Evolutionary conservation across 495 filamentous ascomycete genomes (phyloP).

Genomic region (Penicillium dipodomyicola): DNA sequence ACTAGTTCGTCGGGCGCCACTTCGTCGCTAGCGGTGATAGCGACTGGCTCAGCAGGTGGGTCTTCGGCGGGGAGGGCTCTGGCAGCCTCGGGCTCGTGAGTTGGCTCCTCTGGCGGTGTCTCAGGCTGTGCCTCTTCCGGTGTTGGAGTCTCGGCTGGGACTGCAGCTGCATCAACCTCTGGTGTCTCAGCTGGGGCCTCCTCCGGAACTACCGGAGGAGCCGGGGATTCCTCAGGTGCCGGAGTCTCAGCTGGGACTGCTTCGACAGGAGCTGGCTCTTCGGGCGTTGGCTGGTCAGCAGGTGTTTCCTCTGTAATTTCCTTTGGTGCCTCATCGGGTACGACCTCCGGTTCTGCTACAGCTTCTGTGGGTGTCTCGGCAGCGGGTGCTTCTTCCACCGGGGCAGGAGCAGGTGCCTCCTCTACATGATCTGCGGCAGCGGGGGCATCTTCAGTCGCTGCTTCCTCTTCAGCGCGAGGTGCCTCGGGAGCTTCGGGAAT

Average conservation of each 20-base stretch:
- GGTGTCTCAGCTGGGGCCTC: conserved; percentile 2
- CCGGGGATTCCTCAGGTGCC: conserved; percentile 5
- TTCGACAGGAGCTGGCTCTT: conserved; percentile 18
- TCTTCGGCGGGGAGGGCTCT: conserved; percentile 21
- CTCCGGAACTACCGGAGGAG: conserved; percentile 7
- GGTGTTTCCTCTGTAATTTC: conserved; percentile 7
- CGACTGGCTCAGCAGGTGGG: conserved; percentile 10
- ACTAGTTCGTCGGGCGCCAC: conserved; percentile 12
- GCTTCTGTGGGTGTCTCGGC: conserved; percentile 11
- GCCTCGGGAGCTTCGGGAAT: not conserved
- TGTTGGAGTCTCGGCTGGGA: conserved; percentile 4
- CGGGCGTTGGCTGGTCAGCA: conserved; percentile 9
- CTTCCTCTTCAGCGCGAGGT: not conserved
- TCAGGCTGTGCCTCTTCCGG: conserved; percentile 9
- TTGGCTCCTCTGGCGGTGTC: conserved; percentile 12
- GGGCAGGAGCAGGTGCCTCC: conserved; percentile 9
- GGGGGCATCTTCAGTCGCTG: not conserved
- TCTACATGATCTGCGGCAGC: not conserved
- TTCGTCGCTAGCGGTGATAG: conserved; percentile 14
- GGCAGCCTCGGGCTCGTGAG: conserved; percentile 6
- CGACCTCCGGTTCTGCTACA: conserved; percentile 13
- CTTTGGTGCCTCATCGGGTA: conserved; percentile 12
- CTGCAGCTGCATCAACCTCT: conserved; percentile 2
- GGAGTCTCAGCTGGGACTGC: conserved; percentile 2
- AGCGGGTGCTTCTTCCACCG: conserved; percentile 14